A percentile compares a stretch with the other conserved stretches of the same genome.
phyloP scores from a whole-genome alignment of 2,329 filamentous ascomycete species.

The Paramyrothecium sp. region DNA sequence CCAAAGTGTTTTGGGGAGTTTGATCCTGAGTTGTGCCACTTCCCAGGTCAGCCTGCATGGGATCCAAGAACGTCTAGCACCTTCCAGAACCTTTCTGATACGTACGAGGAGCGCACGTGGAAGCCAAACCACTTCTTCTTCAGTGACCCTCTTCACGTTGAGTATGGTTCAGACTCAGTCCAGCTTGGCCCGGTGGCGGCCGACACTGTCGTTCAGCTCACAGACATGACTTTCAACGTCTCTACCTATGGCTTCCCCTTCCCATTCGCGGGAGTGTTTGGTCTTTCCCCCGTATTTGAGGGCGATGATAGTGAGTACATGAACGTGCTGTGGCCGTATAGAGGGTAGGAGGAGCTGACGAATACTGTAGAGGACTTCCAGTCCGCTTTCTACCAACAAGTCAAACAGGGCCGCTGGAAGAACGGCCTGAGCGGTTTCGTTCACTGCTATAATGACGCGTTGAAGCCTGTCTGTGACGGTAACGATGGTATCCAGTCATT shows the following conservation, averaged over 20 bases:
- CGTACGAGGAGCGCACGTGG: slow-evolving; percentile 11
- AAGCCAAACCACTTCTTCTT: slow-evolving; percentile 18
- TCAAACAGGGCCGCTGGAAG: slow-evolving; percentile 11
- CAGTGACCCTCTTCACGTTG: slow-evolving; percentile 8
- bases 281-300: slow-evolving; percentile 12
- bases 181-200: slow-evolving; percentile 9
- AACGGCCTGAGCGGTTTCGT: slow-evolving; percentile 10
- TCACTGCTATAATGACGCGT: slow-evolving; percentile 11
- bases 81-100: slow-evolving; percentile 7
- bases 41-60: slow-evolving; percentile 7
- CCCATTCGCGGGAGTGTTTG: slow-evolving; percentile 12
- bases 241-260: slow-evolving; percentile 2
- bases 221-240: slow-evolving; percentile 11
- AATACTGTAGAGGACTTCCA: slow-evolving; percentile 4
- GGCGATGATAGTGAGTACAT: slow-evolving; percentile 7
- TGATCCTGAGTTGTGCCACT: slow-evolving; percentile 9
- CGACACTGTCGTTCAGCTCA: slow-evolving; percentile 8
- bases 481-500: slow-evolving; percentile 15
- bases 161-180: slow-evolving; percentile 10
- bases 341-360: background rate
- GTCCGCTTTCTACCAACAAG: slow-evolving; percentile 15
- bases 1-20: slow-evolving; percentile 11
- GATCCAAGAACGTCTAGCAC: slow-evolving; percentile 10
- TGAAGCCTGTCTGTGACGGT: slow-evolving; percentile 11
- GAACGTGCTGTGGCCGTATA: too few relatives aligned